Base-by-base conservation (phyloP, 495 filamentous ascomycete genomes). In the Echria macrotheca region DNA sequence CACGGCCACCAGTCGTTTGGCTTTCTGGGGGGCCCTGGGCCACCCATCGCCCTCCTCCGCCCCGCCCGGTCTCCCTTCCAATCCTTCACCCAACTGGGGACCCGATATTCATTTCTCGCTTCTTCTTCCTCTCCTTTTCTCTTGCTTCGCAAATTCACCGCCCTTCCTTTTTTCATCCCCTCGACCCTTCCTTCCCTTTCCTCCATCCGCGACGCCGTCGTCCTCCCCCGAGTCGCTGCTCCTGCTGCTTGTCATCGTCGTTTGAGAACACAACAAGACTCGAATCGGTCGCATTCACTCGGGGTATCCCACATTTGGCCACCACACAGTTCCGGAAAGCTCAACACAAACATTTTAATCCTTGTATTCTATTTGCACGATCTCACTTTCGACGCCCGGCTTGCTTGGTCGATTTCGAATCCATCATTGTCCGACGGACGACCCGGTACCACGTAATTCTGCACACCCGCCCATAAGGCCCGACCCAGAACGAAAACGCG, bases 141-240 rank as follows among this genome's bases (percentile, higher is more conserved):
- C 52, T 59, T 62, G 53, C 58, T 59, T 60, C 62, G 52, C 59
- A 58, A 63, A 54, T 61, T 65, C 55, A 63, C 66, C 59, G 61
- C 64, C 64, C 63, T 68, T 71, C 67, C 64, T 70, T 67, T 68
- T 69, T 68, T 69, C 53, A 53, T 61, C 56, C 54, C 63, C 44
- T 50, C 49, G 54, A 46, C 49, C 60, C 68, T 65, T 64, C 70
- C 72, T 54, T 64, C 60, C 63, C 65, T 62, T 61, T 67, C 66
- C 59, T 59, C 66, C 60, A 53, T 65, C 62, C 60, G 64, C 65
- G 59, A 59, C 55, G 55, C 59, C 56, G 41, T 58, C 53, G 60
- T 57, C 47, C 50, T 57, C 54, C 26, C 28, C 41, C 56, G 55
- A 55, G 53, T 47, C 52, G 53, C 47, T 48, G 28, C 54, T 44